A percentile compares a stretch with the other conserved stretches of the same genome.
Conservation (phyloP, 176 grass and related monocot genomes). For the Lolium multiflorum region DNA sequence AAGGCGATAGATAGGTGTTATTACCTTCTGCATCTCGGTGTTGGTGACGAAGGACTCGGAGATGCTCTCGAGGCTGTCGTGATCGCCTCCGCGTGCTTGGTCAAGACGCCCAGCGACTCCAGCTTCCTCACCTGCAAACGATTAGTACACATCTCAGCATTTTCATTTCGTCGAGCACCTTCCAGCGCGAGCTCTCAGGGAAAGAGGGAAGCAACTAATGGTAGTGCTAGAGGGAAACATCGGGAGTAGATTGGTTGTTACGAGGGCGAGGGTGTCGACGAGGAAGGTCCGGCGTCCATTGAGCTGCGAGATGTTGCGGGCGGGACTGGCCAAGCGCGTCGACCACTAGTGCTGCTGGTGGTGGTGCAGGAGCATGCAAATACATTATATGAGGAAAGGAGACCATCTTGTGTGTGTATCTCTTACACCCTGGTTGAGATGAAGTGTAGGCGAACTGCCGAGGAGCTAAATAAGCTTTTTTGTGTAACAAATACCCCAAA, state of each 20-base stretch:
- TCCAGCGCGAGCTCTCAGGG: neutral
- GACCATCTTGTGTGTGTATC: no score
- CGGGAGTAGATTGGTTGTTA: neutral
- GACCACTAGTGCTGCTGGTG: conserved; percentile 35
- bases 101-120: conserved; percentile 81
- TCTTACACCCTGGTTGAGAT: no score
- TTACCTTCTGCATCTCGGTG: conserved; percentile 87
- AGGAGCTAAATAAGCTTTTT: no score
- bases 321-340: conserved; percentile 1
- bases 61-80: conserved; percentile 98
- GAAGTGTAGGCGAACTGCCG: no score
- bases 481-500: no score
- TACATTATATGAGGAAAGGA: no score
- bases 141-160: conserved; percentile 17
- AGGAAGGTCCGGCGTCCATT: conserved; percentile 82
- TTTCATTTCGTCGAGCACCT: conserved; percentile 42
- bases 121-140: conserved; percentile 78
- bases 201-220: neutral
- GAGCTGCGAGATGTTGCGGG: conserved; percentile 78
- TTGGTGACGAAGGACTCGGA: conserved; percentile 87
- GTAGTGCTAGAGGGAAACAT: rapidly evolving
- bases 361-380: conserved; percentile 31
- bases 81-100: conserved; percentile 95
- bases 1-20: neutral
- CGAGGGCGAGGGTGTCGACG: conserved; percentile 91